A percentile compares a stretch with the other conserved stretches of the same genome.
Conservation (phyloP, 495 filamentous ascomycete species). For the Neurospora africana region DNA sequence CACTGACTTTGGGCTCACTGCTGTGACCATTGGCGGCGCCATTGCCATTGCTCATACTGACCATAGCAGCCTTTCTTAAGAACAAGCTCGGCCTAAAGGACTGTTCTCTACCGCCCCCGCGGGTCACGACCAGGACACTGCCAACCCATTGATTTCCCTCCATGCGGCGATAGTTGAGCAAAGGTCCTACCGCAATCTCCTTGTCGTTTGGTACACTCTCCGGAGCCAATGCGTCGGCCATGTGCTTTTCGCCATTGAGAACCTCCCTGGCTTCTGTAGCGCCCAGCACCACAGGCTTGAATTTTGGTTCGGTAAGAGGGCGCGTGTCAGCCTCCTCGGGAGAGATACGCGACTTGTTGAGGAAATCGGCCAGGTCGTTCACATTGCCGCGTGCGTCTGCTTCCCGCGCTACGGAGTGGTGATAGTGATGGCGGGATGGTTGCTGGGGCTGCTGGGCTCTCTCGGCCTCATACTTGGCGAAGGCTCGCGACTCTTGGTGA, state of each 20-base stretch:
- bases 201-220: slow-evolving; percentile 27
- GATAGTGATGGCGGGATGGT: slow-evolving; percentile 16
- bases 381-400: slow-evolving; percentile 28
- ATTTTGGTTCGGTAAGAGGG: slow-evolving; percentile 9
- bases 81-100: slow-evolving; percentile 20
- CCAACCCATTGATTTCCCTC: slow-evolving; percentile 66
- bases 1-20: background rate
- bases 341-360: slow-evolving; percentile 38
- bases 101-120: slow-evolving; percentile 45
- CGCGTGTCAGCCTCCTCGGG: slow-evolving; percentile 11
- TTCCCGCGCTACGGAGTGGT: slow-evolving; percentile 26
- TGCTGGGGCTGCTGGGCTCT: background rate
- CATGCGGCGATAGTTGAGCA: slow-evolving; percentile 81
- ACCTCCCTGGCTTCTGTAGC: slow-evolving; percentile 19
- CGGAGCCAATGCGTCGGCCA: background rate
- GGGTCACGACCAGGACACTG: slow-evolving; percentile 71
- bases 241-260: background rate
- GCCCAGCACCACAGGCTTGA: slow-evolving; percentile 33
- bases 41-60: slow-evolving; percentile 8
- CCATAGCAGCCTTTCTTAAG: slow-evolving; percentile 15
- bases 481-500: slow-evolving; percentile 42
- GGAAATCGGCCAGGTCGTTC: slow-evolving; percentile 37
- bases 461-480: slow-evolving; percentile 14
- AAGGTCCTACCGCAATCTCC: slow-evolving; percentile 66
- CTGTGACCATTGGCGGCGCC: slow-evolving; percentile 4